phyloP scores from a whole-genome alignment of 2,329 filamentous ascomycete species.

The Verticillium nonalfalfae region DNA sequence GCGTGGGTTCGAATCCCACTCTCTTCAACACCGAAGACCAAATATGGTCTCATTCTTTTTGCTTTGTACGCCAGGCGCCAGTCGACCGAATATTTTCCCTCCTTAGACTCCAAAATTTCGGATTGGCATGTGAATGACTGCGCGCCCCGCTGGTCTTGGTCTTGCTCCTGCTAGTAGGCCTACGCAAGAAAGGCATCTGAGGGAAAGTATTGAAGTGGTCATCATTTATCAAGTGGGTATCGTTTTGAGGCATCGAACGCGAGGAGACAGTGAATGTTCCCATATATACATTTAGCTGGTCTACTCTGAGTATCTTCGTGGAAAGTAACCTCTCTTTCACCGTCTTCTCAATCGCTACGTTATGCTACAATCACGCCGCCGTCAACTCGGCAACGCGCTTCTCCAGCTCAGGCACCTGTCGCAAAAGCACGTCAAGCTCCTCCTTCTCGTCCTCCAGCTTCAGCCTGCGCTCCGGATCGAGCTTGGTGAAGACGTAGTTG shows the following conservation, averaged over 20 bases:
- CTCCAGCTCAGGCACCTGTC: slow-evolving; percentile 84
- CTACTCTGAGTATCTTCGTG: background rate
- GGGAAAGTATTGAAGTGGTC: too few relatives aligned
- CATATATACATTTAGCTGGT: background rate
- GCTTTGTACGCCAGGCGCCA: background rate
- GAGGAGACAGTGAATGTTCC: too few relatives aligned
- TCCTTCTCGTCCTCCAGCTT: slow-evolving; percentile 94
- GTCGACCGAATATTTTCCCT: too few relatives aligned
- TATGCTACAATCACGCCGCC: slow-evolving; percentile 12
- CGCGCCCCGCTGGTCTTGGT: too few relatives aligned
- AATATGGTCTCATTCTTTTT: background rate
- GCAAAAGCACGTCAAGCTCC: slow-evolving; percentile 77
- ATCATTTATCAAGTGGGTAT: too few relatives aligned
- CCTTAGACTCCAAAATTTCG: too few relatives aligned
- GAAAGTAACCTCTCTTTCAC: background rate
- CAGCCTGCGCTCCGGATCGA: slow-evolving; percentile 83
- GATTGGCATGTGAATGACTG: too few relatives aligned
- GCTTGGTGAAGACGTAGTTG: slow-evolving; percentile 77
- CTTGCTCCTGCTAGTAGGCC: too few relatives aligned
- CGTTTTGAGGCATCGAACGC: too few relatives aligned
- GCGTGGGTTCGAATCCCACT: background rate
- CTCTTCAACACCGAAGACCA: background rate
- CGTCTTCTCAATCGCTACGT: background rate
- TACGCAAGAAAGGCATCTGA: too few relatives aligned
- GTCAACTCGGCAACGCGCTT: slow-evolving; percentile 76